Conservation (phyloP, 129 eudicot genomes). For the Scalesia atractyloides region DNA sequence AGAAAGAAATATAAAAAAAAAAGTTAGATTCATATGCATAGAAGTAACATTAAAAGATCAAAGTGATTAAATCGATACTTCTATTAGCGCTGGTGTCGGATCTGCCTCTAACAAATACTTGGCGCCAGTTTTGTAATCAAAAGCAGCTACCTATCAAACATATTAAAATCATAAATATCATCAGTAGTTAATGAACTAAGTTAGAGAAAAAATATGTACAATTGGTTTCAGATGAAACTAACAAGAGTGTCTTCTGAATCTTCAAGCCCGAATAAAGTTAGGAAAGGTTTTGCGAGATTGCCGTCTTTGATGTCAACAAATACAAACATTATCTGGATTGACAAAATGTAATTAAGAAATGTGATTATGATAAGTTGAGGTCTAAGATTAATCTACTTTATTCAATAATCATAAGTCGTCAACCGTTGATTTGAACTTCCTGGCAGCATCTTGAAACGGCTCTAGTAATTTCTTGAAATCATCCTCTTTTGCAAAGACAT, state of each 20-base stretch:
- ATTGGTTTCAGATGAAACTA: conserved; percentile 22
- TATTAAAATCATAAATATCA: background rate
- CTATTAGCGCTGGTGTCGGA: conserved; percentile 55
- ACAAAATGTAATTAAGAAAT: too few relatives aligned
- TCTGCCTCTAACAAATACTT: conserved; percentile 79
- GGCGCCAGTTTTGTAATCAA: conserved; percentile 74
- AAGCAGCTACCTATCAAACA: conserved; percentile 69
- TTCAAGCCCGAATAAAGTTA: conserved; percentile 83
- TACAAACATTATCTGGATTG: conserved; percentile 86
- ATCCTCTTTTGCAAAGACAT: too few relatives aligned
- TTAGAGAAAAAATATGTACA: too few relatives aligned
- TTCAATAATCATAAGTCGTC: too few relatives aligned
- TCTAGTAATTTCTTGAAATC: too few relatives aligned
- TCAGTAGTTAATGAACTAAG: background rate
- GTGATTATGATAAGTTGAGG: too few relatives aligned
- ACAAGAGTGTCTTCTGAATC: conserved; percentile 79
- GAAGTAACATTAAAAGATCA: conserved; percentile 22
- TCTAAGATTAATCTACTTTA: too few relatives aligned
- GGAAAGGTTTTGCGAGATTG: conserved; percentile 90
- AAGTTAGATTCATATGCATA: conserved; percentile 21
- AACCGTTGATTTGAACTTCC: too few relatives aligned
- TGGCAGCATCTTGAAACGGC: too few relatives aligned
- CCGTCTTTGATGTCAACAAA: conserved; percentile 75
- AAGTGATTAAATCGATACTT: conserved; percentile 43
- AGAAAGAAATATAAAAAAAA: background rate